Conservation (phyloP, 2,329 filamentous ascomycete genomes). For the Botrytis elliptica region DNA sequence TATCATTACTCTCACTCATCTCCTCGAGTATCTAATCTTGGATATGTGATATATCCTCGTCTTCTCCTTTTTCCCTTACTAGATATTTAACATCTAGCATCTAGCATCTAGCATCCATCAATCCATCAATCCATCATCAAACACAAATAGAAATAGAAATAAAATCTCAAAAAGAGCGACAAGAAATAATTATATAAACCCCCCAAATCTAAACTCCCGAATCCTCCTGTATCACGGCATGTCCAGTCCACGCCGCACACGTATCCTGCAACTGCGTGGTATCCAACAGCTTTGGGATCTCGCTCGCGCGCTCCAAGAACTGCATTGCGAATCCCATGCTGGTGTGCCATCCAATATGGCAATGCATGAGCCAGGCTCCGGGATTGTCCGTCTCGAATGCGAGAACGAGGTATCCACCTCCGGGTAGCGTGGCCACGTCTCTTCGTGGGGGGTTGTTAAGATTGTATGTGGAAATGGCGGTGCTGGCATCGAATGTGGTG, state of each 20-base stretch:
- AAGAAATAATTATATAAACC: not conserved
- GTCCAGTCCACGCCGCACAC: slow-evolving; percentile 23
- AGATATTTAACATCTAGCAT: not conserved
- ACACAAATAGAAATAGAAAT: not conserved
- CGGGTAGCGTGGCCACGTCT: slow-evolving; percentile 48
- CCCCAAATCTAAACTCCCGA: slow-evolving; percentile 21
- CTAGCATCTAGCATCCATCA: not conserved
- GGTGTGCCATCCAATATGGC: slow-evolving; percentile 48
- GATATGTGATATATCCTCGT: not conserved
- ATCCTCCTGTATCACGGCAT: slow-evolving; percentile 21
- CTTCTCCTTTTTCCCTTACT: not conserved
- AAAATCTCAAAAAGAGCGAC: not conserved
- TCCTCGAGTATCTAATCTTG: not conserved
- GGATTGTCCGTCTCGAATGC: slow-evolving; percentile 31
- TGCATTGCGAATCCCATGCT: slow-evolving; percentile 50
- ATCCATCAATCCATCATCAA: not conserved
- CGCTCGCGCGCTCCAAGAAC: slow-evolving; percentile 44
- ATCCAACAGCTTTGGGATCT: slow-evolving; percentile 27
- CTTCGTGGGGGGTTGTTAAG: slow-evolving; percentile 49
- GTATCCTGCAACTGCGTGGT: slow-evolving; percentile 1
- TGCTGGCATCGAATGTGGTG: slow-evolving; percentile 40
- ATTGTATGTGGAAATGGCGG: slow-evolving; percentile 30
- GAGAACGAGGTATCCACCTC: slow-evolving; percentile 27
- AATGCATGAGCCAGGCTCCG: slow-evolving; percentile 31
- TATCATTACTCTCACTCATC: not conserved